Base-by-base conservation (phyloP, 1,284 basidiomycete genomes). In the Sutorius eximius region DNA sequence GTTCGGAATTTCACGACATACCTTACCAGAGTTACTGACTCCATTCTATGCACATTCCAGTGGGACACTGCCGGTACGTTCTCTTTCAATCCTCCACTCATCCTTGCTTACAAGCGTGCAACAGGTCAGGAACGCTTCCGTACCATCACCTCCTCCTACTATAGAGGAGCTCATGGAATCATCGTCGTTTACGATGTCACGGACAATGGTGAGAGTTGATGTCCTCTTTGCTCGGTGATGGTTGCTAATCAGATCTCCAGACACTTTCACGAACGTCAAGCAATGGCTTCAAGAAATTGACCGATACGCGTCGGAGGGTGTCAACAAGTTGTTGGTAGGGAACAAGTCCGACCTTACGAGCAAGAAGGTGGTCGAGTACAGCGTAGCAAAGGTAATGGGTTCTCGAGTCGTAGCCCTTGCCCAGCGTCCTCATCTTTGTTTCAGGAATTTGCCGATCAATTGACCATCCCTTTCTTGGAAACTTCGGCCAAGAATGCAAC, bases 201-300 rank as follows among this genome's bases (percentile, higher is more conserved):
- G 50, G 96, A 99, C 79, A 94, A 93, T 69, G 93, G 95, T 90
- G 72, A 63, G 76, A 40, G 20, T 34, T 20, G 49, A 20, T 27
- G 6, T 16, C 42, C 45, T 56, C 34, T 30, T 43, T 42, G 42
- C 32, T 32, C 38, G 5, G 33, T 49, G 12, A 40, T 52, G 42
- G 45, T 61, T 56, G 50, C 57, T 52, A 46, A 52, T 54, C 33
- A 12, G 10, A 24, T 37, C 24, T 40, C 34, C 10, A 95, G 95
- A 98, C 69, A 95, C 95, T 16, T 98, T 97, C 79, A 88, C 90
- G 67, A 98, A 99, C 69, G 97, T 99, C 73, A 99, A 99, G 82
- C 95, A 98, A 73, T 99, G 97, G 97, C 84, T 99, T 56, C 95
- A 97, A 72, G 96, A 99, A 77, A 99, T 99, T 68, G 97, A 99